Base-by-base conservation (phyloP, 345 rosid genomes). In the Populus euphratica region DNA sequence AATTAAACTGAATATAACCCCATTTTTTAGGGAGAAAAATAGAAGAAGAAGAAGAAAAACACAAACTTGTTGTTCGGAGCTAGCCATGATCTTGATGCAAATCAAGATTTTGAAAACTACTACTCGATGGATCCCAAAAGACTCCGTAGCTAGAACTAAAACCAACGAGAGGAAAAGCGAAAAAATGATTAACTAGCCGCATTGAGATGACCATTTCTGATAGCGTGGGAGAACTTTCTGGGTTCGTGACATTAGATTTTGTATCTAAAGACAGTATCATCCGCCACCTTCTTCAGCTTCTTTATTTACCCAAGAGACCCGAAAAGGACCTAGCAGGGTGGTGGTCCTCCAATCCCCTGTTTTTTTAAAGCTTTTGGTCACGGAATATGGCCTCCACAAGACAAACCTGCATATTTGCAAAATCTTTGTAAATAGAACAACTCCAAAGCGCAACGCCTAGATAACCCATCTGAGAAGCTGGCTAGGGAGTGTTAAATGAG, bases 271-370 rank as follows among this genome's bases (percentile, higher is more conserved):
- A 38, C 1, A 39, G 18, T 38, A 0, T 75, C 61, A 4, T 20
- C 2, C 5, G 85, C 76, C 16, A 12, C 72, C 17, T 50, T 52
- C 23, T 36, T 75, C 74, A 79, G 36, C 73, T 39, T 69, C 75
- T 75, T 75, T 12, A 81, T 76, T 43, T 81, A 73, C 1, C 13
- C 10, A 5, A 79, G 78, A 38, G 87, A 87, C 4, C 87, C 89
- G 7, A 59, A 63, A 29, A 82, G 63, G 39, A 81, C n/a, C 3
- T 39, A 43, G 72, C 81, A 83, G 2, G 77, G 44, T 27, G 86
- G 87, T 2, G 33, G 33, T 31, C 82, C 87, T 5, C 13, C 31
- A 13, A 85, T 39, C 43, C 89, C 87, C 81, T 83, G 85, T 21
- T 77, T 72, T 62, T 71, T 52, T 0, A 35, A 87, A 81, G 14